Conservation (phyloP, 1,139 yeast genomes). For the Geotrichum europaeum region DNA sequence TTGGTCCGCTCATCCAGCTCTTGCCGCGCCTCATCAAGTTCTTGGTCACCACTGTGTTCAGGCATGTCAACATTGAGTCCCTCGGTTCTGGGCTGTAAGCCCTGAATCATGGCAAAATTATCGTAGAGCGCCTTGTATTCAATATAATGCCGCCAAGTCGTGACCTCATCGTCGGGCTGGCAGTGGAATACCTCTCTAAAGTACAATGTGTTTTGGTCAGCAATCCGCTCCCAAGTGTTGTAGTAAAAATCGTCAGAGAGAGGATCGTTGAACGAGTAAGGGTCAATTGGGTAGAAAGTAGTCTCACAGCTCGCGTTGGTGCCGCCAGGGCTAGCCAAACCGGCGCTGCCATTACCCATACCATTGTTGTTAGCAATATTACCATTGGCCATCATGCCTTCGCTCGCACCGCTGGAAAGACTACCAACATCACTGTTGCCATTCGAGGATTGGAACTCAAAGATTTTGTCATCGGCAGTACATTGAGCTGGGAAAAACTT, state of each 20-base stretch:
- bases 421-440: not conserved
- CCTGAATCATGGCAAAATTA: constrained; percentile 35
- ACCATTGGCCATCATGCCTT: constrained; percentile 23
- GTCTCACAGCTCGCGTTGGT: not conserved
- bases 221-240: constrained; percentile 83
- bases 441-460: not conserved
- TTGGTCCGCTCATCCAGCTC: not conserved
- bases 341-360: constrained; percentile 20
- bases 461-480: constrained; percentile 9
- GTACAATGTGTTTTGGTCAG: constrained; percentile 74
- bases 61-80: constrained; percentile 16
- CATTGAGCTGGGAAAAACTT: constrained; percentile 9
- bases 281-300: constrained; percentile 54
- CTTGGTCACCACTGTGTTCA: not conserved
- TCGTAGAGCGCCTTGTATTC: constrained; percentile 42
- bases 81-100: constrained; percentile 14
- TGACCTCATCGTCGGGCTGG: constrained; percentile 88
- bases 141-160: constrained; percentile 85
- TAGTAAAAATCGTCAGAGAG: constrained; percentile 69
- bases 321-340: constrained; percentile 3
- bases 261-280: constrained; percentile 85
- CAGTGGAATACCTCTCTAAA: constrained; percentile 84
- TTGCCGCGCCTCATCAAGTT: constrained; percentile 1
- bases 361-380: constrained; percentile 18
- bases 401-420: constrained; percentile 19